Conservation (phyloP, 2,329 filamentous ascomycete species). For the Pseudopithomyces maydicus region DNA sequence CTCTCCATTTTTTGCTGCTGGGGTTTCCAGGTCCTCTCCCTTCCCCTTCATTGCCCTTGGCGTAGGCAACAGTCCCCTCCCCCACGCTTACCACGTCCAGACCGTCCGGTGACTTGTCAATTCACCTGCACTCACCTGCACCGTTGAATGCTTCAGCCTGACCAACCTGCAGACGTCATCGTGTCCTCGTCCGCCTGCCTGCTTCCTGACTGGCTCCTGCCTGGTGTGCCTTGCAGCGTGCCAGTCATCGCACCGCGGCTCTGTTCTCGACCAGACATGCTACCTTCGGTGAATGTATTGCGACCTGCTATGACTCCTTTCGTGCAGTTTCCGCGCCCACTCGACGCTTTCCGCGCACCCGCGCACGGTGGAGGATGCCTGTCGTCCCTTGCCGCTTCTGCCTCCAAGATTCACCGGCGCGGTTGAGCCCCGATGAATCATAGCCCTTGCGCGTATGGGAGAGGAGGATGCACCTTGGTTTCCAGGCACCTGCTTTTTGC, state of each 20-base stretch:
- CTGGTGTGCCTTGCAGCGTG: conserved; percentile 33
- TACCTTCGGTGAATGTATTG: conserved; percentile 20
- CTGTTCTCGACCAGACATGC: conserved; percentile 20
- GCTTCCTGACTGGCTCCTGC: conserved; percentile 23
- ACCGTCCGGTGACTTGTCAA: conserved; percentile 29
- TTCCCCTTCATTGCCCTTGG: background rate
- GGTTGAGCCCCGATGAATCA: conserved; percentile 42
- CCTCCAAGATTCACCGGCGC: conserved; percentile 27
- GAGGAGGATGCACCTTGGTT: conserved; percentile 13
- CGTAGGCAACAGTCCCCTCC: conserved; percentile 28
- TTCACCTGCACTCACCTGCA: conserved; percentile 35
- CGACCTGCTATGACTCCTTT: conserved; percentile 34
- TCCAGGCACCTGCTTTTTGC: conserved; percentile 36
- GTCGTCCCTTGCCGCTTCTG: conserved; percentile 23
- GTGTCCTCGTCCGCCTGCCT: background rate
- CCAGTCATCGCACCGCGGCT: conserved; percentile 24
- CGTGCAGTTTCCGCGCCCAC: background rate
- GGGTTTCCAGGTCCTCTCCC: background rate
- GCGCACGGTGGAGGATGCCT: conserved; percentile 25
- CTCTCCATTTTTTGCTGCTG: conserved; percentile 6
- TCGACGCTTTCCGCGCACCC: conserved; percentile 11
- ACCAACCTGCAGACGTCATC: conserved; percentile 14
- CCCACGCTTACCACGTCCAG: conserved; percentile 27
- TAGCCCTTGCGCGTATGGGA: conserved; percentile 28
- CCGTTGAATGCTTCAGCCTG: conserved; percentile 29